A percentile compares a stretch with the other conserved stretches of the same genome.
Evolutionary conservation across 257 asterid species (phyloP).

Genomic region (Solanum dulcamara): DNA sequence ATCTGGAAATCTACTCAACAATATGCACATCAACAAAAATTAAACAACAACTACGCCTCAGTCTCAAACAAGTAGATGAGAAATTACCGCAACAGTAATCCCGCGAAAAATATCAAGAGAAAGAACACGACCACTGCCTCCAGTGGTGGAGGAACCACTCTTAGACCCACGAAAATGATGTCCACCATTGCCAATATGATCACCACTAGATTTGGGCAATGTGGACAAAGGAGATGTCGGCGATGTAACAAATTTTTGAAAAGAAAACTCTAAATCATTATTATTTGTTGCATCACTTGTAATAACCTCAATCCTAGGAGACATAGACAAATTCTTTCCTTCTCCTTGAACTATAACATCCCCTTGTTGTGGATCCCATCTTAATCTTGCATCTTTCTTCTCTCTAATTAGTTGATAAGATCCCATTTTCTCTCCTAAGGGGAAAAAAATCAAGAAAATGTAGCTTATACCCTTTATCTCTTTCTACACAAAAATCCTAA

Average conservation of each 20-base stretch:
- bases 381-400: neutral
- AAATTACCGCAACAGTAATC: slow-evolving; percentile 36
- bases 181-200: neutral
- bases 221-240: neutral
- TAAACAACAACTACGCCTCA: neutral
- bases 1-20: neutral
- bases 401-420: slow-evolving; percentile 1
- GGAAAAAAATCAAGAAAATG: neutral
- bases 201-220: neutral
- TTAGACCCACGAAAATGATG: neutral
- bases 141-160: neutral
- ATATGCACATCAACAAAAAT: neutral
- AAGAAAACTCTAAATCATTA: neutral
- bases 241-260: neutral
- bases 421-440: neutral
- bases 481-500: neutral
- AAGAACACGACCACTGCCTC: slow-evolving; percentile 19
- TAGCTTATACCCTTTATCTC: neutral
- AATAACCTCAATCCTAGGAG: neutral
- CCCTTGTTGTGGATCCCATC: slow-evolving; percentile 2
- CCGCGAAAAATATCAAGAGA: slow-evolving; percentile 59
- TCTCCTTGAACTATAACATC: neutral
- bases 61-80: neutral
- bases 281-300: neutral
- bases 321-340: neutral